A percentile compares a stretch with the other conserved stretches of the same genome.
Evolutionary conservation across 2,329 filamentous ascomycete genomes (phyloP).

Genomic region (Alternaria consortialis): DNA sequence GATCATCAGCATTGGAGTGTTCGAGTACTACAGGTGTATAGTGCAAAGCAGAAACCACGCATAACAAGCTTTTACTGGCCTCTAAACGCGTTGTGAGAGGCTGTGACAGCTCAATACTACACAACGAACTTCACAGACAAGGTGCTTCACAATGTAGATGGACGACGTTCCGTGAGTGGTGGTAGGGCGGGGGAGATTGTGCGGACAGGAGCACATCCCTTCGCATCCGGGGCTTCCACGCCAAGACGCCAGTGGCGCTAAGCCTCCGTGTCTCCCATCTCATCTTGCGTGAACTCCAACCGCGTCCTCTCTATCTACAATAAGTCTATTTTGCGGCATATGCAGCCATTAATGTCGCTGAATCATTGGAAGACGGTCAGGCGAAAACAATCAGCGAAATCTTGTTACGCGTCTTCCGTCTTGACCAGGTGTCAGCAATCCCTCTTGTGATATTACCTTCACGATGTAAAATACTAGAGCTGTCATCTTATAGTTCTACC

Average conservation of each 20-base stretch:
- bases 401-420: background rate
- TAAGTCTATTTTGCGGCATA: background rate
- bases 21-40: background rate
- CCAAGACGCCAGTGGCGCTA: conserved; percentile 12
- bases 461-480: background rate
- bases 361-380: background rate
- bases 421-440: background rate
- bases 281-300: conserved; percentile 1
- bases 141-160: background rate
- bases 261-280: background rate
- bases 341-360: background rate
- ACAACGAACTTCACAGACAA: background rate
- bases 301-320: background rate
- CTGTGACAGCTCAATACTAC: background rate
- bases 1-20: background rate
- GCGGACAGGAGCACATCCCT: background rate
- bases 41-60: background rate
- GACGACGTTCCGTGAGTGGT: background rate
- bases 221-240: conserved; percentile 9
- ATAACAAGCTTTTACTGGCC: background rate
- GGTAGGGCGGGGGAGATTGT: background rate
- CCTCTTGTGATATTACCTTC: background rate
- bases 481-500: background rate
- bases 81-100: background rate
- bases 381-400: background rate